These are phyloP conservation scores for Epichloe baconii DNA, from an alignment of 2,329 filamentous ascomycete genomes.

Conservation along the genomic window DNA sequence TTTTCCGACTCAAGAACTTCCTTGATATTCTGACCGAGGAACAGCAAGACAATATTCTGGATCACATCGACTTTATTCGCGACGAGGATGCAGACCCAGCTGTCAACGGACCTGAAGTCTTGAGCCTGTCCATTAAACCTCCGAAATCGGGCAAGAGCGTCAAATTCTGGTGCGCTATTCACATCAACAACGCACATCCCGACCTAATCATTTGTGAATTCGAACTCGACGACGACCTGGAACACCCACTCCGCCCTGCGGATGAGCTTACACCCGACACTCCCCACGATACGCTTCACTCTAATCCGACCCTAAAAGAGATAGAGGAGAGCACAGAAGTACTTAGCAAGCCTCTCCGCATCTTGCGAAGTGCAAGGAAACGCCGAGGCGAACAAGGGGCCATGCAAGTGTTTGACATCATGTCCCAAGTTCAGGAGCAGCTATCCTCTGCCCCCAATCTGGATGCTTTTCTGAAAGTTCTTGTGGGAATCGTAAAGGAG, in stretches of 20 bases:
- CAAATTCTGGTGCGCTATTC: slow-evolving; percentile 81
- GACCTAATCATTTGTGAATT: slow-evolving; percentile 78
- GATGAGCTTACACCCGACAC: slow-evolving; percentile 46
- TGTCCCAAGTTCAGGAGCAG: slow-evolving; percentile 85
- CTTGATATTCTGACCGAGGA: slow-evolving; percentile 76
- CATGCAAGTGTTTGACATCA: slow-evolving; percentile 85
- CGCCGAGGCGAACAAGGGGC: slow-evolving; percentile 65
- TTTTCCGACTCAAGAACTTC: slow-evolving; percentile 65
- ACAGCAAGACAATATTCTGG: slow-evolving; percentile 68
- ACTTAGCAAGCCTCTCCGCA: slow-evolving; percentile 62
- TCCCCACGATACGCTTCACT: slow-evolving; percentile 61
- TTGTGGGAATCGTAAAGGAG: slow-evolving; percentile 80
- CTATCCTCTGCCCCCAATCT: slow-evolving; percentile 58
- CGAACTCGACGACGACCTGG: slow-evolving; percentile 65
- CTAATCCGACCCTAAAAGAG: slow-evolving; percentile 62
- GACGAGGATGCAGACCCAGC: slow-evolving; percentile 68
- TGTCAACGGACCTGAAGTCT: slow-evolving; percentile 72
- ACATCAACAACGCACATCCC: slow-evolving; percentile 54
- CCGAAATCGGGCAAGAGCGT: slow-evolving; percentile 37
- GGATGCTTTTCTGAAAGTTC: slow-evolving; percentile 62
- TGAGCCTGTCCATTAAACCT: slow-evolving; percentile 59
- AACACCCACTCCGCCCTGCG: slow-evolving; percentile 52
- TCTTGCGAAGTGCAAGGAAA: slow-evolving; percentile 62
- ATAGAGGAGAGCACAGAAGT: slow-evolving; percentile 63
- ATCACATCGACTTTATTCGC: slow-evolving; percentile 78